Percentiles rank a stretch among this genome's conserved stretches.
Conservation (phyloP, 352 stramenopile species). For the Pythium graminicola region DNA sequence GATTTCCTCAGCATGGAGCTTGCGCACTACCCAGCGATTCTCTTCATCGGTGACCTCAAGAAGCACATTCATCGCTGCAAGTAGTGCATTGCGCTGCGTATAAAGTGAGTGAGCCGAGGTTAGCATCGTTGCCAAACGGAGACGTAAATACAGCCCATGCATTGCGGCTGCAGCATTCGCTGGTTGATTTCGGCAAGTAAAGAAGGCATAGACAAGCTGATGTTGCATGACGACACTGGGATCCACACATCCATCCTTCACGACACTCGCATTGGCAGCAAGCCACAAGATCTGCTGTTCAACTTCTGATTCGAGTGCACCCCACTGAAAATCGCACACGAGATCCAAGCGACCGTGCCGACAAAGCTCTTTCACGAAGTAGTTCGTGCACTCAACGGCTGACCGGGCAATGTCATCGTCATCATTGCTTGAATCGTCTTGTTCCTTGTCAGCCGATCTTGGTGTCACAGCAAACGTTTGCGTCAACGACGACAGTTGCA, state of each 20-base stretch:
- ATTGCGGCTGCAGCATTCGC: slow-evolving; percentile 56
- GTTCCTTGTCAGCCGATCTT: slow-evolving; percentile 10
- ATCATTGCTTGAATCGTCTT: neutral
- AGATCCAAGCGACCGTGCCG: slow-evolving; percentile 60
- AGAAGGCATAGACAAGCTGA: slow-evolving; percentile 67
- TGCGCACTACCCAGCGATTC: slow-evolving; percentile 67
- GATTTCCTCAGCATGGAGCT: slow-evolving; percentile 56
- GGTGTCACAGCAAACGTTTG: slow-evolving; percentile 6
- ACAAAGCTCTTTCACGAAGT: slow-evolving; percentile 67
- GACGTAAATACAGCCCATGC: slow-evolving; percentile 44
- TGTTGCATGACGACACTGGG: slow-evolving; percentile 46
- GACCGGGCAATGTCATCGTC: slow-evolving; percentile 28
- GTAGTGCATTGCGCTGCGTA: slow-evolving; percentile 57
- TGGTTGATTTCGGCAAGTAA: slow-evolving; percentile 52
- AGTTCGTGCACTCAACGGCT: slow-evolving; percentile 57
- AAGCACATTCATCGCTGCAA: slow-evolving; percentile 42
- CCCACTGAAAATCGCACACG: slow-evolving; percentile 72
- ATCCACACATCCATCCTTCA: slow-evolving; percentile 36
- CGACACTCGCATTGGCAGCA: slow-evolving; percentile 55
- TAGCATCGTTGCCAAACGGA: slow-evolving; percentile 33
- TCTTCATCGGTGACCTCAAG: slow-evolving; percentile 28
- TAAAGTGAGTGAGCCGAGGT: slow-evolving; percentile 36
- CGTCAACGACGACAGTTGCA: slow-evolving; percentile 33
- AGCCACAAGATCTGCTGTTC: slow-evolving; percentile 72
- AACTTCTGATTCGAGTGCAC: slow-evolving; percentile 43